Evolutionary conservation across 2,329 filamentous ascomycete species (phyloP), one percentile per base, ranked within the genome.

Genomic region (Sclerotinia glacialis): DNA sequence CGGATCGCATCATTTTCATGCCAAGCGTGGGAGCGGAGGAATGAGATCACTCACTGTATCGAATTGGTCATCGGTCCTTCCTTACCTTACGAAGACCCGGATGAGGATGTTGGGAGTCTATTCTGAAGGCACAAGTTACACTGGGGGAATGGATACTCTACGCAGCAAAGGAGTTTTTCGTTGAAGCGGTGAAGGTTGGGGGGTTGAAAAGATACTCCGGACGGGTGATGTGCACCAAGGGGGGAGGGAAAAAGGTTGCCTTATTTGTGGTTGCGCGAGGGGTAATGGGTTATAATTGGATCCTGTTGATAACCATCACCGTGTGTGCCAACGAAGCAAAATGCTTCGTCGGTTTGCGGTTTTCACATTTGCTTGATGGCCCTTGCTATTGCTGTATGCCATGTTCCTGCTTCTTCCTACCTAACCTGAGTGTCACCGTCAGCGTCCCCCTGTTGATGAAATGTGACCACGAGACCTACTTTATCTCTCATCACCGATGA

Each of bases 261-360:
- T 34, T 31, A 47, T 34, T 50, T 31, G 18, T 34, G 18, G 34
- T 40, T 21, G 60, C 60, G 23, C 49, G 44, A 37, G 53, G 31
- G 53, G 31, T 55, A 55, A 40, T 23, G 31, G 31, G 16, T 42
- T 42, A n/a, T 63, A 16, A 63, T 63, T 63, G 60, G 60, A 63
- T 18, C 53, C 53, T 34, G 2, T 55, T 23, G 53, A 55, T 40
- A 64, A 37, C 49, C 47, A 64, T 47, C 49, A 56, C 50, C 26
- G 42, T 56, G 49, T 64, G 61, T 62, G 59, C 61, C 61, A 64
- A 64, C 61, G 40, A 54, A 64, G 61, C 61, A 64, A 26, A 26
- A 26, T 42, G 26, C 50, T 55, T 64, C 59, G 59, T 52, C 59
- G 34, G 28, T 21, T 64, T 31, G 26, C 37, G n/a, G 18, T 31